Percentiles rank a stretch among this genome's conserved stretches.
These are phyloP conservation scores for Mrakia hoshinonis DNA, from an alignment of 768 basidiomycete species.

Conservation along the genomic window DNA sequence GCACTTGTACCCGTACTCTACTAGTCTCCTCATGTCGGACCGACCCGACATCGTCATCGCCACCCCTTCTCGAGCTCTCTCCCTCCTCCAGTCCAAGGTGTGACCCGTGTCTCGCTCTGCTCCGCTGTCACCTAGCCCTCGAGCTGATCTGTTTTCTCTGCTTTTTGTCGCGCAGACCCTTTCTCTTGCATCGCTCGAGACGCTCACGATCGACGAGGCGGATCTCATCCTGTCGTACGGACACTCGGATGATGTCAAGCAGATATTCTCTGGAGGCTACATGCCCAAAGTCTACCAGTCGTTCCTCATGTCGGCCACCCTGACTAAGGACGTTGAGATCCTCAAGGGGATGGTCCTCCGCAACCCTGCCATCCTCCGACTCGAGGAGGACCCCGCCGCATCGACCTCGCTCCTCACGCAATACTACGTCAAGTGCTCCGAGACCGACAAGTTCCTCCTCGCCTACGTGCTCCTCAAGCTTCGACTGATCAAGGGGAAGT, in stretches of 20 bases:
- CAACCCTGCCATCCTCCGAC: constrained; percentile 73
- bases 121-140: neutral
- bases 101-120: constrained; percentile 27
- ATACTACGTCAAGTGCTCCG: constrained; percentile 75
- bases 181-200: constrained; percentile 58
- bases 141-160: constrained; percentile 1
- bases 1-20: neutral
- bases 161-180: constrained; percentile 49
- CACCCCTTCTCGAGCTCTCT: constrained; percentile 63
- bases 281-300: constrained; percentile 78
- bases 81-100: constrained; percentile 63
- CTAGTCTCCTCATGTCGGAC: constrained; percentile 47
- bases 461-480: constrained; percentile 94
- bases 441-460: constrained; percentile 94
- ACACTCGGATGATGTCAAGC: constrained; percentile 71
- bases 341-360: constrained; percentile 80
- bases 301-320: constrained; percentile 93
- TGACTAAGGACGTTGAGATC: constrained; percentile 89
- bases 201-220: constrained; percentile 93
- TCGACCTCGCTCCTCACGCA: constrained; percentile 72
- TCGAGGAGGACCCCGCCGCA: constrained; percentile 73
- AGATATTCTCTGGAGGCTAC: constrained; percentile 51
- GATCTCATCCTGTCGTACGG: constrained; percentile 95
- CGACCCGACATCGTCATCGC: constrained; percentile 70
- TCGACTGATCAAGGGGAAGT: constrained; percentile 90